Base-by-base conservation (phyloP, 345 rosid species). In the Linum usitatissimum region DNA sequence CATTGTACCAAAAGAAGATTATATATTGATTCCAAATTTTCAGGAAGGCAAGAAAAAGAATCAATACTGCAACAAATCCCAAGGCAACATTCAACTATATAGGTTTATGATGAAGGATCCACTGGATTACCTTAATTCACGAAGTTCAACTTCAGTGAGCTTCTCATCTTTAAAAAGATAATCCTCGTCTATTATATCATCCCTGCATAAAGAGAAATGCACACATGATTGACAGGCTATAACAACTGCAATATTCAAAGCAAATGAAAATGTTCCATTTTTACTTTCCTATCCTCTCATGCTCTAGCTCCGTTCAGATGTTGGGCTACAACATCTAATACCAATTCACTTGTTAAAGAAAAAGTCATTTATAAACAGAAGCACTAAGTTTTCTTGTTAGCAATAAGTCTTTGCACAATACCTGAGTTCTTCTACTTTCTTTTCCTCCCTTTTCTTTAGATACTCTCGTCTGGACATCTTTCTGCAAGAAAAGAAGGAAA, bases 351-450 rank as follows among this genome's bases (percentile, higher is more conserved):
- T 60, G 10, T n/a, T n/a, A 19, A 18, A 55, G 30, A 13, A 15
- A 30, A 56, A 60, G 42, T 21, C 30, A 34, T 40, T 2, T 18
- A 19, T 54, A 54, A 23, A 9, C 57, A 21, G 18, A 28, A 55
- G 5, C 21, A 31, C 18, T 20, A 34, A 20, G 45, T 6, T 13
- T 36, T 15, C 15, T 7, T 54, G 66, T 45, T 38, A 62, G 38
- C 49, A 66, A 65, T 36, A 36, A 6, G 30, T 13, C 7, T 61
- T 53, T 30, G 20, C 3, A 63, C 15, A 30, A 60, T 79, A 91
- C 96, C 85, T 82, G 63, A 92, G 78, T 79, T 92, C 98, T 57
- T 92, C 98, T 77, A 92, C 73, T 77, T 92, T 92, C 81, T 92
- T 92, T 71, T 89, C 93, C 78, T 92, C 98, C 73, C 98, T 85